Evolutionary conservation across 805 yeast species (phyloP).

Genomic region (Kodamaea jinghongensis): DNA sequence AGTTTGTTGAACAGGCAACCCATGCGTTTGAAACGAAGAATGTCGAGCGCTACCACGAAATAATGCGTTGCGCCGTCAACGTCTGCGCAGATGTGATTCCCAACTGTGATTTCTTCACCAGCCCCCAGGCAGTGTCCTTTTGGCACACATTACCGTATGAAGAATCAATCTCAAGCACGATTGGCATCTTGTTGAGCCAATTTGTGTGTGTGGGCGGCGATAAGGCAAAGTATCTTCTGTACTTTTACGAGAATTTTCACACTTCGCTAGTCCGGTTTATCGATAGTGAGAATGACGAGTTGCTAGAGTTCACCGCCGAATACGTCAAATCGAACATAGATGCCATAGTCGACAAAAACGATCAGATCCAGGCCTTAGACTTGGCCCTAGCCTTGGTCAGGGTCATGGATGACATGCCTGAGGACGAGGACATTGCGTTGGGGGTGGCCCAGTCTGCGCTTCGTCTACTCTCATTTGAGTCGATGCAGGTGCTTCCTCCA

Average conservation of each 20-base stretch:
- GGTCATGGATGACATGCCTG: slow-evolving; percentile 1
- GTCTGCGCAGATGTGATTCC: slow-evolving; percentile 33
- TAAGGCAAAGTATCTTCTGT: slow-evolving; percentile 14
- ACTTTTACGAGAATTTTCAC: slow-evolving; percentile 12
- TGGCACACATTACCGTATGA: slow-evolving; percentile 13
- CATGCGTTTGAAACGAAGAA: not conserved
- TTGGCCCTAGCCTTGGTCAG: not conserved
- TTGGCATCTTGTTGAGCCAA: slow-evolving; percentile 28
- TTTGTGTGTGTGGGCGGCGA: slow-evolving; percentile 27
- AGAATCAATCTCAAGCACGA: not conserved
- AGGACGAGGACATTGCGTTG: slow-evolving; percentile 3
- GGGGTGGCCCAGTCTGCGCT: slow-evolving; percentile 1
- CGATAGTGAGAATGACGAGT: not conserved
- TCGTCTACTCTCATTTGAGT: slow-evolving; percentile 5
- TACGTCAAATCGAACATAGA: slow-evolving; percentile 4
- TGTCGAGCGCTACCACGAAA: slow-evolving; percentile 12
- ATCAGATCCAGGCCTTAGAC: not conserved
- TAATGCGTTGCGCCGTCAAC: slow-evolving; percentile 32
- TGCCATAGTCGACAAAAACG: not conserved
- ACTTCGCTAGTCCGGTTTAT: not conserved
- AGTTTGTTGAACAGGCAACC: slow-evolving; percentile 1
- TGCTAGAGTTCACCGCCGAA: slow-evolving; percentile 7
- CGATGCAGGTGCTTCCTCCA: not conserved
- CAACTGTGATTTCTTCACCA: slow-evolving; percentile 14
- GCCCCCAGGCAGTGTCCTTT: slow-evolving; percentile 13